phyloP scores from a whole-genome alignment of 2,329 filamentous ascomycete species.

The Colletotrichum karsti region DNA sequence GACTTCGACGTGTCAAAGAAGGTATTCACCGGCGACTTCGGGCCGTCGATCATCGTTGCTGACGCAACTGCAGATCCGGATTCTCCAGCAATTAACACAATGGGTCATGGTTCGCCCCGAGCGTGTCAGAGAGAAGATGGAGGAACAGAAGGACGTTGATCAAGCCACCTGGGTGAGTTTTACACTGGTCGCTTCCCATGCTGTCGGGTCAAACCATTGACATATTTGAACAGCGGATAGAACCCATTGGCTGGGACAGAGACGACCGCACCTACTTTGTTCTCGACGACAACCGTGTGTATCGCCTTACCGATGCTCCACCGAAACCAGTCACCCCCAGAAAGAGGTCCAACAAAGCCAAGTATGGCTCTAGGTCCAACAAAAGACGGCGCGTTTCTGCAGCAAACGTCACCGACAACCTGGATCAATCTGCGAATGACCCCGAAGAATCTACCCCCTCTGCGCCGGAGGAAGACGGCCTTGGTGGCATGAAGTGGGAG shows the following conservation, averaged over 20 bases:
- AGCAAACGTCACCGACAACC: conserved; percentile 47
- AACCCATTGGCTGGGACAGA: conserved; percentile 87
- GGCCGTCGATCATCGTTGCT: background rate
- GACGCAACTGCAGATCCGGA: conserved; percentile 61
- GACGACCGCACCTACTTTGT: conserved; percentile 90
- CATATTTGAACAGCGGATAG: conserved; percentile 66
- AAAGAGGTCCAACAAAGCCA: conserved; percentile 73
- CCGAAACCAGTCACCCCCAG: conserved; percentile 66
- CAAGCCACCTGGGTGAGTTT: conserved; percentile 81
- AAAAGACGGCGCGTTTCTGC: conserved; percentile 74
- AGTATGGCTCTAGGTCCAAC: conserved; percentile 69
- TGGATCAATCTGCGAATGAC: conserved; percentile 34
- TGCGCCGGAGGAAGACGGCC: conserved; percentile 64
- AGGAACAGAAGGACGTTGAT: conserved; percentile 81
- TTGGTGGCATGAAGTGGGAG: conserved; percentile 87
- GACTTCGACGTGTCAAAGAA: conserved; percentile 87
- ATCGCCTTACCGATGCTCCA: conserved; percentile 83
- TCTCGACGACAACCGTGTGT: conserved; percentile 92
- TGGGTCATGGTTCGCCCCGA: conserved; percentile 92
- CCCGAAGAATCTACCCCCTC: conserved; percentile 35
- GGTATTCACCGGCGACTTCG: conserved; percentile 47
- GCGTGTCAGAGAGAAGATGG: conserved; percentile 85
- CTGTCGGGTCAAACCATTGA: background rate
- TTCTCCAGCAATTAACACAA: conserved; percentile 88
- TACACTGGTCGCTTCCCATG: background rate